These are phyloP conservation scores for Castanopsis chinensis DNA, from an alignment of 306 rosid species.

Conservation along the genomic window DNA sequence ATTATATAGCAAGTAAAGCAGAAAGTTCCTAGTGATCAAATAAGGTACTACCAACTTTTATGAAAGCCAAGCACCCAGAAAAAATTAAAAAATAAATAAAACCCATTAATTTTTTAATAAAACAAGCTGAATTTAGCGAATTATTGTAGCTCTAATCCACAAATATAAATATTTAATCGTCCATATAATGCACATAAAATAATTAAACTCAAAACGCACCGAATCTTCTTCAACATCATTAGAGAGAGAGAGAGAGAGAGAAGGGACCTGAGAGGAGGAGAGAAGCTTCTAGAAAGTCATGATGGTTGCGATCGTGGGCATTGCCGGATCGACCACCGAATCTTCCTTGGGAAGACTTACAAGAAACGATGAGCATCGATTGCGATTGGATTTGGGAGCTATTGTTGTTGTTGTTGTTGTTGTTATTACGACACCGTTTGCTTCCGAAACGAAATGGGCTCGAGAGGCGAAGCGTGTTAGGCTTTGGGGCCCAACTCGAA, in stretches of 20 bases:
- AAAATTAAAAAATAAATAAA: too few species aligned
- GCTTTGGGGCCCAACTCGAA: constrained; percentile 7
- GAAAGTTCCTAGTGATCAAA: not conserved
- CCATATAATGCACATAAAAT: not conserved
- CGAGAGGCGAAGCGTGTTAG: constrained; percentile 22
- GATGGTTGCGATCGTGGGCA: constrained; percentile 34
- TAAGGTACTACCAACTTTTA: not conserved
- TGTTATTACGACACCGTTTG: constrained; percentile 24
- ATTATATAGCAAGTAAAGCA: not conserved
- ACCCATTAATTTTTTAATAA: too few species aligned
- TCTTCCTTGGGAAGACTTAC: constrained; percentile 46
- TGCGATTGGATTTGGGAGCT: not conserved
- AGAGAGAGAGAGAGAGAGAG: not conserved
- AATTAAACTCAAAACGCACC: not conserved
- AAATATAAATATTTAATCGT: not conserved
- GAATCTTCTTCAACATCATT: not conserved
- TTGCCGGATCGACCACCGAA: constrained; percentile 43
- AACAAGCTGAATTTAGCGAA: too few species aligned
- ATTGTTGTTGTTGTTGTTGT: too few species aligned
- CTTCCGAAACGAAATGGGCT: constrained; percentile 25
- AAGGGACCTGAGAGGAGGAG: constrained; percentile 76
- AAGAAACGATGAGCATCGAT: constrained; percentile 51
- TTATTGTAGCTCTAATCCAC: not conserved
- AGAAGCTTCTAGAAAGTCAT: constrained; percentile 76
- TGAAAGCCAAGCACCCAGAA: too few species aligned